Base-by-base conservation (phyloP, 192 early-diverging fungal genomes). In the Mortierella hygrophila region DNA sequence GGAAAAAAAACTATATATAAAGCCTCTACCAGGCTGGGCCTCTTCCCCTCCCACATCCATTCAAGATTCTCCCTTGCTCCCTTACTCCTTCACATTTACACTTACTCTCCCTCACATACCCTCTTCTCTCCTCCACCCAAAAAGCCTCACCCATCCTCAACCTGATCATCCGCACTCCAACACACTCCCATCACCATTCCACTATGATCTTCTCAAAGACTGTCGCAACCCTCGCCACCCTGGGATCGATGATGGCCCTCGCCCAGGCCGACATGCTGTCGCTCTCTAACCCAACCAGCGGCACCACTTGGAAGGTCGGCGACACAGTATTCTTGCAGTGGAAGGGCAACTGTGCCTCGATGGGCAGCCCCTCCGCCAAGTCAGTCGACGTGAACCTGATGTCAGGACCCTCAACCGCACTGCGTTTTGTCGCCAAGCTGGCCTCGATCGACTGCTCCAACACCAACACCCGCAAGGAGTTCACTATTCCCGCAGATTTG, bases 381-480 rank as follows among this genome's bases (percentile, higher is more conserved):
- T 23, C 35, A 21, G 83, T 72, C 16, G 78, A 85, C 46, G 78
- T 79, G 11, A 79, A 85, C 57, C 69, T 85, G 52, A 85, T 85
- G 77, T 74, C 83, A 21, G 78, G 83, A 1, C 55, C 46, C 10
- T 37, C 40, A 26, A 84, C 38, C 15, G 77, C 82, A 0, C 74
- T 80, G 9, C 77, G 78, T 15, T 85, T 85, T 72, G 72, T 85
- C 47, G 77, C 77, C 74, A 75, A 76, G 46, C 68, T 85, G 18
- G 78, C 83, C 23, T 76, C 78, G 7, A 80, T 85, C 42, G 83
- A 85, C 41, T 80, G 83, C 68, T 85, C 83, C 15, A 69, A 57
- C 41, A 40, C 65, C 26, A 70, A 85, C 55, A 76, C 73, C 4
- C 83, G 83, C 23, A 85, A 85, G 68, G 83, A 80, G 47, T 80